Percentiles rank a stretch among this genome's conserved stretches.
These are phyloP conservation scores for Ambrosiella cleistominuta DNA, from an alignment of 2,329 filamentous ascomycete species.

Conservation along the genomic window DNA sequence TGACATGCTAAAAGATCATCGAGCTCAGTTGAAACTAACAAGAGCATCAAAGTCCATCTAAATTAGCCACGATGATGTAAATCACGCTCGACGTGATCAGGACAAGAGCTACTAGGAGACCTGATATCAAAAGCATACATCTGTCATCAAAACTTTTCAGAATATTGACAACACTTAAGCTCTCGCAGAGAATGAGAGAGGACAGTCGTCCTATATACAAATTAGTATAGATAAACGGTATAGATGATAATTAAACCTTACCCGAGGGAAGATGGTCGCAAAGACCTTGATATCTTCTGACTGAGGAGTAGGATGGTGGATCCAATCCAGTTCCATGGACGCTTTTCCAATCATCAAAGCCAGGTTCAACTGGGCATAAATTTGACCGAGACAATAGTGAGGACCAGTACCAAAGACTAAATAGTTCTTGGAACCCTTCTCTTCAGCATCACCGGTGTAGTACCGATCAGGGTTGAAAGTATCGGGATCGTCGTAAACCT, in stretches of 20 bases:
- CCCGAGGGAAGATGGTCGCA: slow-evolving; percentile 93
- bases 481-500: slow-evolving; percentile 81
- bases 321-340: slow-evolving; percentile 72
- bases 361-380: slow-evolving; percentile 76
- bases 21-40: not conserved
- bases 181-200: slow-evolving; percentile 47
- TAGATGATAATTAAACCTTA: slow-evolving; percentile 27
- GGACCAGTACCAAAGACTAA: slow-evolving; percentile 90
- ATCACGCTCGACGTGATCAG: not conserved
- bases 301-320: slow-evolving; percentile 62
- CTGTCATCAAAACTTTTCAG: not conserved
- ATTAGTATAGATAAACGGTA: slow-evolving; percentile 2
- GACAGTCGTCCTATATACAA: slow-evolving; percentile 56
- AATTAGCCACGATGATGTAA: not conserved
- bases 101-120: no score
- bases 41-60: not conserved
- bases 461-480: slow-evolving; percentile 80
- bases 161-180: not conserved
- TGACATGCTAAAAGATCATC: no score
- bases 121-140: not conserved
- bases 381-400: slow-evolving; percentile 91
- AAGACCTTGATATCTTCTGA: slow-evolving; percentile 98
- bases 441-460: slow-evolving; percentile 75
- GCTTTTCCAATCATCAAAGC: slow-evolving; percentile 84
- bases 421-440: slow-evolving; percentile 79